Conservation (phyloP, 371 early-diverging fungal genomes). For the Lichtheimia corymbifera region DNA sequence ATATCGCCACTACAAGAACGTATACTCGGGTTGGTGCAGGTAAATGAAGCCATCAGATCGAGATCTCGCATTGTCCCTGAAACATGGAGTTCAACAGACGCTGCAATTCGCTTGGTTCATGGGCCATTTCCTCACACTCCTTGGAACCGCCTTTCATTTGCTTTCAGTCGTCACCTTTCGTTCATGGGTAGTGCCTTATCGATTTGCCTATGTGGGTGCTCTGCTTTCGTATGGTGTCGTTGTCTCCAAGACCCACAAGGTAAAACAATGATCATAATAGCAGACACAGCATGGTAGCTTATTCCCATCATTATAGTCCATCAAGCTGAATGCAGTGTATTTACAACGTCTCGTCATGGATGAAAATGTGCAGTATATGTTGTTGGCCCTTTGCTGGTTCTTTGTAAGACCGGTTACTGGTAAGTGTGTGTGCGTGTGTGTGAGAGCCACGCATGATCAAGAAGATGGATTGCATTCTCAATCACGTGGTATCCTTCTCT, state of each 20-base stretch:
- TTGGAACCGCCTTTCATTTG: constrained; percentile 34
- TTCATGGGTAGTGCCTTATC: constrained; percentile 42
- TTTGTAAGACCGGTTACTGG: constrained; percentile 70
- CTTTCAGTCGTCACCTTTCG: constrained; percentile 40
- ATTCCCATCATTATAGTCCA: constrained; percentile 13
- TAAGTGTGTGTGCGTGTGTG: constrained; percentile 26
- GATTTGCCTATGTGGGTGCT: constrained; percentile 71
- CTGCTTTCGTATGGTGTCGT: constrained; percentile 83
- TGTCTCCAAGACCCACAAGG: constrained; percentile 83
- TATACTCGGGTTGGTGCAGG: too few relatives aligned
- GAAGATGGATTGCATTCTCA: background rate
- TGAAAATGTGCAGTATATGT: constrained; percentile 88
- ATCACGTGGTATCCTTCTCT: background rate
- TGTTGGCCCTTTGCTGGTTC: constrained; percentile 82
- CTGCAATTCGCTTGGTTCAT: constrained; percentile 64
- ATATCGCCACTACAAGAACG: too few relatives aligned
- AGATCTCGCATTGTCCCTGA: too few relatives aligned
- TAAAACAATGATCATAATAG: constrained; percentile 37
- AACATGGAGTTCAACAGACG: constrained; percentile 30
- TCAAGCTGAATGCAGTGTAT: constrained; percentile 64
- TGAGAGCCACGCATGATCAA: too few relatives aligned
- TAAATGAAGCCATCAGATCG: too few relatives aligned
- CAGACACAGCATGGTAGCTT: background rate
- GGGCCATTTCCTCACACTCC: constrained; percentile 43
- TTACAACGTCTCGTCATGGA: constrained; percentile 74